Base-by-base conservation (phyloP, 2,329 filamentous ascomycete species). In the Phialocephala sp. region DNA sequence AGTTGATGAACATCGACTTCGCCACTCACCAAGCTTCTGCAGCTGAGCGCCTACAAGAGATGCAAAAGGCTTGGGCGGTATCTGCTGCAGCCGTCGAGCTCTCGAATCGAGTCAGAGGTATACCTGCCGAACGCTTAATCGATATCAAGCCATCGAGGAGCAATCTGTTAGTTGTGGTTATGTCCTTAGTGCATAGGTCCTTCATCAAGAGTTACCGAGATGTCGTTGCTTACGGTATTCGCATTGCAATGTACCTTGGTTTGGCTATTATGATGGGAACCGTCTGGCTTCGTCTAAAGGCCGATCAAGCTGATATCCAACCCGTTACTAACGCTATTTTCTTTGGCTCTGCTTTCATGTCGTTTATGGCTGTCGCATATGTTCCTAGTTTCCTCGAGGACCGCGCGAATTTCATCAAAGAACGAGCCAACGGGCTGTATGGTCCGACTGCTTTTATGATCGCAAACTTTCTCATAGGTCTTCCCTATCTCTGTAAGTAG, bases 201-300 rank as follows among this genome's bases (percentile, higher is more conserved):
- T 93, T 92, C 74, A 88, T 96, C 77, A 97, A 97, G 79, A 90
- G 88, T 56, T 91, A 94, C 77, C 88, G 93, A 32, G 93, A 97
- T 75, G 84, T 96, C 8, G 87, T 97, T 60, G 92, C 89, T 0
- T 97, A 97, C 73, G 91, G 90, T 0, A 92, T 95, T 71, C 87
- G 93, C 3, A 83, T 95, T 50, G 89, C 85, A 47, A 96, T 96
- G 92, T 95, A 96, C 77, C 82, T 89, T 66, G 86, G 87, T 0
- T 82, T 96, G 18, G 92, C 92, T 1, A 86, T 95, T 71, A 89
- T 95, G 86, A 93, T 94, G 89, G 92, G 93, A 5, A 96, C 93
- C 0, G 91, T 96, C 14, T 97, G 91, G 89, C 80, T 96, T 15
- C 87, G 92, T 6, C 82, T 97, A 2, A 79, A 84, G 4, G 83